phyloP scores from a whole-genome alignment of 2,329 filamentous ascomycete genomes.

The Diaporthe batatas region DNA sequence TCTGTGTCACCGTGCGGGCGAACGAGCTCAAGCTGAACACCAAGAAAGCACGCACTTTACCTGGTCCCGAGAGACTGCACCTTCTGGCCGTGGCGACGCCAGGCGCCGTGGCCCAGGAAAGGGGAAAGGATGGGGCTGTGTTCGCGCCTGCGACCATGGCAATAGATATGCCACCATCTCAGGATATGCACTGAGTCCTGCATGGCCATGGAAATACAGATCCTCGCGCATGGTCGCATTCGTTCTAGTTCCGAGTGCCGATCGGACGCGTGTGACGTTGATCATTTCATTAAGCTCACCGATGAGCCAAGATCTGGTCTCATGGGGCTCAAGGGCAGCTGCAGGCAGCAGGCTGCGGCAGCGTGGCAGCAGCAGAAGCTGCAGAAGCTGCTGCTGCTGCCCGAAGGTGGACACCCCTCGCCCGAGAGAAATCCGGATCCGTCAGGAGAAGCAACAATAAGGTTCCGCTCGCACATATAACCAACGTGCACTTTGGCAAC shows the following conservation, averaged over 20 bases:
- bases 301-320: constrained; percentile 31
- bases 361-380: too few relatives aligned
- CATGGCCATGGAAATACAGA: constrained; percentile 47
- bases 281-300: constrained; percentile 27
- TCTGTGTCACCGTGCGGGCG: constrained; percentile 61
- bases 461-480: not conserved
- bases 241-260: constrained; percentile 22
- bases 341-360: not conserved
- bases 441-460: not conserved
- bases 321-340: not conserved
- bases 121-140: constrained; percentile 42
- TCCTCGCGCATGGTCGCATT: constrained; percentile 19
- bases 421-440: constrained; percentile 14
- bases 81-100: constrained; percentile 69
- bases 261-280: constrained; percentile 32
- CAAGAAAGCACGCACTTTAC: constrained; percentile 44
- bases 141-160: constrained; percentile 49
- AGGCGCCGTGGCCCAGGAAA: constrained; percentile 61
- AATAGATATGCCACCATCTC: constrained; percentile 46
- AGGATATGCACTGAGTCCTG: constrained; percentile 47
- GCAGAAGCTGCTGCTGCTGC: not conserved
- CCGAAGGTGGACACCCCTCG: not conserved
- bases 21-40: constrained; percentile 1
- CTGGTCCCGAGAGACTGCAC: constrained; percentile 55
- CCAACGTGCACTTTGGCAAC: not conserved